A percentile compares a stretch with the other conserved stretches of the same genome.
These are phyloP conservation scores for Rhynchosporium agropyri DNA, from an alignment of 2,329 filamentous ascomycete genomes.

Conservation along the genomic window DNA sequence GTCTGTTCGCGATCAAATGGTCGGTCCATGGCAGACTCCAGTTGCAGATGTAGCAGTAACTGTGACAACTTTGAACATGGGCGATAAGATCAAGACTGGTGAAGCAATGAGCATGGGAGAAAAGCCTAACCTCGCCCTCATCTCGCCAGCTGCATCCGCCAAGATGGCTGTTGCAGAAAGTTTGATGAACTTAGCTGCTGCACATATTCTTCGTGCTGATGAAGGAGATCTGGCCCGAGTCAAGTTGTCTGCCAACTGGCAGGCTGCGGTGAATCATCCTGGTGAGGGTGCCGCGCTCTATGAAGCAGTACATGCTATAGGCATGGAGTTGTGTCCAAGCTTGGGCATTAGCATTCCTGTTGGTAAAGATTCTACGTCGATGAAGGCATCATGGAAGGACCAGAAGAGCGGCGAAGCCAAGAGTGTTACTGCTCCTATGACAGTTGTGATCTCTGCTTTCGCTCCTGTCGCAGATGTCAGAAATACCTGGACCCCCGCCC, in stretches of 20 bases:
- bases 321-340: conserved; percentile 86
- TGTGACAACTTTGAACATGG: conserved; percentile 72
- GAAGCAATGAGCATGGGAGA: conserved; percentile 99
- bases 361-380: conserved; percentile 97
- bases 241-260: conserved; percentile 96
- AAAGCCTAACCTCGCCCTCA: conserved; percentile 84
- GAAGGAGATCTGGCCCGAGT: conserved; percentile 68
- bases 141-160: conserved; percentile 86
- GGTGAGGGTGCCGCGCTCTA: conserved; percentile 92
- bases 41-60: conserved; percentile 95
- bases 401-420: conserved; percentile 65
- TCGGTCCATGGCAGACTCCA: conserved; percentile 93
- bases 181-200: conserved; percentile 89
- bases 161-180: conserved; percentile 96
- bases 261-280: conserved; percentile 92
- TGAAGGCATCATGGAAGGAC: conserved; percentile 97
- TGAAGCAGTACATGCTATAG: conserved; percentile 90
- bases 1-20: conserved; percentile 89
- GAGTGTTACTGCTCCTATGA: conserved; percentile 90
- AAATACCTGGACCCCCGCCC: conserved; percentile 91
- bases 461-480: conserved; percentile 79
- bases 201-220: conserved; percentile 52
- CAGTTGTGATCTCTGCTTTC: conserved; percentile 89
- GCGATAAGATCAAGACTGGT: conserved; percentile 71
- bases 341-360: conserved; percentile 94